Conservation (phyloP, 202 grass and related monocot genomes). For the Alloteropsis angusta region DNA sequence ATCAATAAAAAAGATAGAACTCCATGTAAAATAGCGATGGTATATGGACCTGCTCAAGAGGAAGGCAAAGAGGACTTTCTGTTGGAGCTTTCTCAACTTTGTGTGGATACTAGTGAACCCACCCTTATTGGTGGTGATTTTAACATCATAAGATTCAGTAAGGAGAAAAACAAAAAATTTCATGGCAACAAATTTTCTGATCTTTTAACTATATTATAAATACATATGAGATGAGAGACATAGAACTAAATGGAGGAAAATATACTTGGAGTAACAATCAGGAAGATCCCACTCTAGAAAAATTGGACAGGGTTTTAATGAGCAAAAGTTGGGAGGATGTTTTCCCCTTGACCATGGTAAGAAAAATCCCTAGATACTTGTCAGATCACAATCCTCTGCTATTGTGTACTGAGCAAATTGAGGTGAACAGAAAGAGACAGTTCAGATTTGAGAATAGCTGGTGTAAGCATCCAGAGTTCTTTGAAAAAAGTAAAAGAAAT, state of each 20-base stretch:
- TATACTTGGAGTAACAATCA: not conserved
- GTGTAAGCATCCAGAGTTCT: too few species aligned
- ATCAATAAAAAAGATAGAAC: not conserved
- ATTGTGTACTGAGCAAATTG: too few species aligned
- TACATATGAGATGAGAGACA: not conserved
- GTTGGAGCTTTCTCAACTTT: accelerated
- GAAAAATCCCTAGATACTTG: too few species aligned
- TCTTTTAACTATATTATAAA: not conserved
- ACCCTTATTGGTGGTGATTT: not conserved
- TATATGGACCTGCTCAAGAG: not conserved
- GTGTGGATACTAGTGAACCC: not conserved
- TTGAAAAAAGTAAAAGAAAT: too few species aligned
- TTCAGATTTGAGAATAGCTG: too few species aligned
- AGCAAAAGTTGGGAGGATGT: too few species aligned
- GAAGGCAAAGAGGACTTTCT: accelerated
- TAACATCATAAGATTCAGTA: not conserved
- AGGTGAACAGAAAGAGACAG: too few species aligned
- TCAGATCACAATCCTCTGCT: too few species aligned
- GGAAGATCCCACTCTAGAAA: not conserved
- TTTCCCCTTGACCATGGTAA: too few species aligned
- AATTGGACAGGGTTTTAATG: not conserved
- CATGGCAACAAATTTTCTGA: accelerated
- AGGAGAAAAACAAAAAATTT: not conserved
- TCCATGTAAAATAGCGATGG: not conserved
- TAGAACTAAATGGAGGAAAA: accelerated